These are phyloP conservation scores for Vitis hybrid DNA, from an alignment of 177 flowering plant species.

Conservation along the genomic window DNA sequence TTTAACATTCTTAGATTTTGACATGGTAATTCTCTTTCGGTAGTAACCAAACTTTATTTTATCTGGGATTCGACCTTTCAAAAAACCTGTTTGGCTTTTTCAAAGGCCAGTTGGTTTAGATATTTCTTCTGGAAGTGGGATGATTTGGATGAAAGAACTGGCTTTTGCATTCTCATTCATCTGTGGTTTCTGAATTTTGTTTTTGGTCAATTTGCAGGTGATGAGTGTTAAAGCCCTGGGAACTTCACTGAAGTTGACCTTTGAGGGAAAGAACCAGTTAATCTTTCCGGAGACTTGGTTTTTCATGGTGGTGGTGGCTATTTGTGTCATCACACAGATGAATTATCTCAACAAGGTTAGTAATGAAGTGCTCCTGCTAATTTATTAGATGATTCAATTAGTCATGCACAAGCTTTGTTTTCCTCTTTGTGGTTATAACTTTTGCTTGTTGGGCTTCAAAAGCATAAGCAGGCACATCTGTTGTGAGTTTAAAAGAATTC, in stretches of 20 bases:
- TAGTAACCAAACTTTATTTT: too few species aligned
- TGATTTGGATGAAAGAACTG: neutral
- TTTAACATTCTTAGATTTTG: too few species aligned
- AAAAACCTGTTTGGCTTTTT: too few species aligned
- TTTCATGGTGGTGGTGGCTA: slow-evolving; percentile 59
- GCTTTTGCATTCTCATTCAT: neutral
- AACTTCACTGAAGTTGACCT: slow-evolving; percentile 70
- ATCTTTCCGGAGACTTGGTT: slow-evolving; percentile 79
- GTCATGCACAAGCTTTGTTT: too few species aligned
- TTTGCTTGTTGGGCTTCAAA: too few species aligned
- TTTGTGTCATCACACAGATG: slow-evolving; percentile 78
- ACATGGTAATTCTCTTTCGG: too few species aligned
- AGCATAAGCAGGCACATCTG: too few species aligned
- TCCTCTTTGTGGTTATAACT: too few species aligned
- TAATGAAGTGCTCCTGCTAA: slow-evolving; percentile 2
- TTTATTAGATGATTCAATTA: neutral
- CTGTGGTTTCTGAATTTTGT: neutral
- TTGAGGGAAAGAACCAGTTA: slow-evolving; percentile 76
- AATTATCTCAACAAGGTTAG: slow-evolving; percentile 86
- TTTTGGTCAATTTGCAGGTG: slow-evolving; percentile 45
- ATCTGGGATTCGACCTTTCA: too few species aligned
- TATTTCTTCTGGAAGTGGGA: too few species aligned
- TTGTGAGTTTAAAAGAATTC: too few species aligned
- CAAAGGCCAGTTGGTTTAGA: too few species aligned
- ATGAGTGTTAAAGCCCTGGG: slow-evolving; percentile 96